Conservation (phyloP, 495 filamentous ascomycete genomes). For the Lasiosphaeris hirsuta region DNA sequence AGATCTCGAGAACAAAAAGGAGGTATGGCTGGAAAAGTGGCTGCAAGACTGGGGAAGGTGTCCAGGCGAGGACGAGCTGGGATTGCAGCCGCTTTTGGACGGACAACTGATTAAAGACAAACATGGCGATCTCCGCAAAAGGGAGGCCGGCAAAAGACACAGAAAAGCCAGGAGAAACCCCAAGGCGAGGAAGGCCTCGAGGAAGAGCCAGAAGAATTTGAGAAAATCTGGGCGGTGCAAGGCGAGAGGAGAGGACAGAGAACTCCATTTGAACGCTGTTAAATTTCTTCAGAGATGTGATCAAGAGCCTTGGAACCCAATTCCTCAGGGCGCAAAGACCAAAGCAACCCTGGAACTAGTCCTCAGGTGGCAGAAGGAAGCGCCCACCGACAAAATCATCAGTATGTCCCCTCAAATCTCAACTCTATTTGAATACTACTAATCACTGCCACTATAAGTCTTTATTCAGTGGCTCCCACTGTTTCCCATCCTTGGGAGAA, state of each 20-base stretch:
- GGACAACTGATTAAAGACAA: no score
- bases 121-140: no score
- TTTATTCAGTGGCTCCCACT: constrained; percentile 36
- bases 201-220: neutral
- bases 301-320: constrained; percentile 8
- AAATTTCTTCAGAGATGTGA: constrained; percentile 10
- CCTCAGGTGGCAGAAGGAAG: constrained; percentile 30
- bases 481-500: constrained; percentile 32
- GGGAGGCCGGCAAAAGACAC: no score
- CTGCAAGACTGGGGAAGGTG: no score
- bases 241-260: constrained; percentile 3
- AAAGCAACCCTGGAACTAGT: constrained; percentile 27
- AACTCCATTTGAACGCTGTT: constrained; percentile 1
- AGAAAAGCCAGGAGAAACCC: no score
- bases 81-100: no score
- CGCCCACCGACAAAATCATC: constrained; percentile 40
- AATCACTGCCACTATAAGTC: constrained; percentile 13
- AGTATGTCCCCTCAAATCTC: constrained; percentile 10
- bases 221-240: neutral
- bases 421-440: neutral
- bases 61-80: no score
- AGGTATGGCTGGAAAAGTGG: no score
- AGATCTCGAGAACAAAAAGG: no score
- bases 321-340: constrained; percentile 32
- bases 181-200: no score